phyloP scores from a whole-genome alignment of 108 stramenopile species.

The Chaetoceros tenuissimus region DNA sequence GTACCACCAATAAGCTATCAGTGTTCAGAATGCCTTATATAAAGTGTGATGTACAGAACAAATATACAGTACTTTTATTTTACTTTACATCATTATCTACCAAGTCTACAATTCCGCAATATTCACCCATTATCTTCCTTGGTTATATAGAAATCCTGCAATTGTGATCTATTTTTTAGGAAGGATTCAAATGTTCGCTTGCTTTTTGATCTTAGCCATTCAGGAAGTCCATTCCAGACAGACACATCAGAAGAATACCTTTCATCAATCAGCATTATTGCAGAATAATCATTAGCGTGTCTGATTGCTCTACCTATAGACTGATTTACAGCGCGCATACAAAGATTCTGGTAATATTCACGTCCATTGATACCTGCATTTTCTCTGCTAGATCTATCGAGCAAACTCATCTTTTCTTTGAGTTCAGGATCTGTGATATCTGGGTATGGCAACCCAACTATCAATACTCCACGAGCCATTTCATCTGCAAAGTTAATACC shows the following conservation, averaged over 20 bases:
- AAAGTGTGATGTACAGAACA: no score
- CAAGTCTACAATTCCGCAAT: no score
- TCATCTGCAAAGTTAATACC: constrained; percentile 98
- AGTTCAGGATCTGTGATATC: constrained; percentile 92
- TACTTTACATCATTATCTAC: no score
- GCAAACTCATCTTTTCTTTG: constrained; percentile 79
- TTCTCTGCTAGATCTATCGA: constrained; percentile 29
- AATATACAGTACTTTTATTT: no score
- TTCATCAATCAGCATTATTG: constrained; percentile 81
- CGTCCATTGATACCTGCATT: constrained; percentile 29
- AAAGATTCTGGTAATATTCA: constrained; percentile 87
- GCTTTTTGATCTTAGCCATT: constrained; percentile 50
- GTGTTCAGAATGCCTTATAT: no score
- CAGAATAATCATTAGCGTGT: constrained; percentile 89
- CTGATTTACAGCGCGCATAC: constrained; percentile 98
- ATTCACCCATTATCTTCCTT: no score
- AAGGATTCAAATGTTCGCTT: constrained; percentile 5
- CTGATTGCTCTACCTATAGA: constrained; percentile 96
- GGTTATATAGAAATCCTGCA: neutral
- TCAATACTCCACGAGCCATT: constrained; percentile 90
- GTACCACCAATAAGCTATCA: no score
- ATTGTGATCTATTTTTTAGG: neutral
- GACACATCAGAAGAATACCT: constrained; percentile 65
- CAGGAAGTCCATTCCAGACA: constrained; percentile 63
- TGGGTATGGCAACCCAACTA: constrained; percentile 97